A percentile compares a stretch with the other conserved stretches of the same genome.
Conservation (phyloP, 257 asterid genomes). For the Nicotiana otophora region DNA sequence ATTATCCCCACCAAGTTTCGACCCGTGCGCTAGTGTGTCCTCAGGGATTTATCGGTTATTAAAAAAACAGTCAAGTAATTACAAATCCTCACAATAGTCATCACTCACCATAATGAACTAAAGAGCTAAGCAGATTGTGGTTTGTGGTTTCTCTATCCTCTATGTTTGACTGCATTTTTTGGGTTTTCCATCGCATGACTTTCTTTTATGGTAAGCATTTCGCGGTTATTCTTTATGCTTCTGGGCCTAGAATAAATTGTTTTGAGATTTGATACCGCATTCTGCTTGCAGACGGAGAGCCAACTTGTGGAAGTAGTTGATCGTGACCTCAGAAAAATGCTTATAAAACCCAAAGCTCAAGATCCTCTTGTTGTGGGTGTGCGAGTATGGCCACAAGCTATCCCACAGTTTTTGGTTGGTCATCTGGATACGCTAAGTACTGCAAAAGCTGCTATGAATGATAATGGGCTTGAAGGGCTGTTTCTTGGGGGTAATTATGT, state of each 20-base stretch:
- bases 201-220: background rate
- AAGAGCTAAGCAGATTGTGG: no score
- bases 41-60: no score
- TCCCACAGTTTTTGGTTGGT: constrained; percentile 88
- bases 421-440: constrained; percentile 64
- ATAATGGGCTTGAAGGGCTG: constrained; percentile 57
- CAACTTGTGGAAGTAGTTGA: constrained; percentile 89
- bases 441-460: constrained; percentile 57
- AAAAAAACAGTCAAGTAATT: no score
- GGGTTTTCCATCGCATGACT: background rate
- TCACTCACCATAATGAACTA: no score
- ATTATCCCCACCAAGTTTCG: no score
- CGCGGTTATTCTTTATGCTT: background rate
- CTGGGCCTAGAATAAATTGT: background rate
- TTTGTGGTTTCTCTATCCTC: no score
- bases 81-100: no score
- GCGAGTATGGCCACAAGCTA: constrained; percentile 88
- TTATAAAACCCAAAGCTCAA: constrained; percentile 51
- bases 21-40: no score
- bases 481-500: constrained; percentile 89
- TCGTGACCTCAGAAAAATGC: constrained; percentile 94
- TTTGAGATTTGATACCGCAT: constrained; percentile 16
- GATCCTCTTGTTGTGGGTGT: constrained; percentile 73
- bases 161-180: background rate
- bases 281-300: constrained; percentile 57